Base-by-base conservation (phyloP, 2,329 filamentous ascomycete species). In the Botrytis cinerea region DNA sequence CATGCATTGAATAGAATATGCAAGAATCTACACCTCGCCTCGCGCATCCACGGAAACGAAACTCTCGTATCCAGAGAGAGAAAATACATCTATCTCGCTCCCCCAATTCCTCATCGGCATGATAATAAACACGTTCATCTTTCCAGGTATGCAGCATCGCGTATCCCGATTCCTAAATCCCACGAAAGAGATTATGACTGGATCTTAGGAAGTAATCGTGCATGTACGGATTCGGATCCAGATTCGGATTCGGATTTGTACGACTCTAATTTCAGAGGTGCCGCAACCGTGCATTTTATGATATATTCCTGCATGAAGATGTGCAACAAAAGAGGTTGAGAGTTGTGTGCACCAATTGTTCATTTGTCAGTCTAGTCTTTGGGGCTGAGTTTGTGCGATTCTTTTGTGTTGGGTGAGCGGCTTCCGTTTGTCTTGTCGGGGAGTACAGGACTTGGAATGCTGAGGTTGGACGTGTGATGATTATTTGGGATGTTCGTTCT, bases 251-350 rank as follows among this genome's bases (percentile, higher is more conserved):
- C 12, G 9, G 5, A 18, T 6, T 14, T 14, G 59, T 25, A 14
- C 32, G 2, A 60, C 59, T 16, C 12, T 8, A 14, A 8, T 61
- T 25, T 38, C 32, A 12, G 35, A 60, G 9, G 3, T 22, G 22
- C 20, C 59, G 22, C 59, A 25, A 3, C 0, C 22, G 5, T 61
- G 35, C 59, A 25, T 61, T 35, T 60, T 62, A 64, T 64, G 61
- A 64, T 64, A 45, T 64, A 64, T 46, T 46, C 40, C 18, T 64
- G 40, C 61, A 63, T 63, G 40, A 6, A 63, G 40, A 63, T 20
- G 20, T 12, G 40, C 40, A 63, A 45, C 38, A 63, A 61, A 61
- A 1, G 35, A 12, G 48, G n/a, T 48, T 48, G 10, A 4, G 48
- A 12, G 2, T 16, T 51, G 4, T 7, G 48, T 16, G 12, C 2